Evolutionary conservation across 2,329 filamentous ascomycete species (phyloP).

Genomic region (Fusarium sp.): DNA sequence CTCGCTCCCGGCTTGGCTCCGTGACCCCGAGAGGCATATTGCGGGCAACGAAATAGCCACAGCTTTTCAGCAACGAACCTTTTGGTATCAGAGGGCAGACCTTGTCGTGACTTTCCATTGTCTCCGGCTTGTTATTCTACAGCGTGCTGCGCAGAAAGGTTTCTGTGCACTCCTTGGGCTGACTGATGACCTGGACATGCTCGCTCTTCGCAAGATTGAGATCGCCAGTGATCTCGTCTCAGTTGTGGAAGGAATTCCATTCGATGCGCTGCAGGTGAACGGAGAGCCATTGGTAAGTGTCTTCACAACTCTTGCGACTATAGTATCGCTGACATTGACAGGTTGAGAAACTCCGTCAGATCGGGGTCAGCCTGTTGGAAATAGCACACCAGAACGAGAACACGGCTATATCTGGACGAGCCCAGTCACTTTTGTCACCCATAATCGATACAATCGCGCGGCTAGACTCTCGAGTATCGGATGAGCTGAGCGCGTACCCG

Average conservation of each 20-base stretch:
- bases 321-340: neutral
- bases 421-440: neutral
- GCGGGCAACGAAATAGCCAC: neutral
- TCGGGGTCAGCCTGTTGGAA: slow-evolving; percentile 19
- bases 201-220: slow-evolving; percentile 20
- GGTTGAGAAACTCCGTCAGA: slow-evolving; percentile 32
- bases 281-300: slow-evolving; percentile 20
- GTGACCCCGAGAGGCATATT: slow-evolving; percentile 1
- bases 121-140: slow-evolving; percentile 10
- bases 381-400: slow-evolving; percentile 18
- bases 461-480: slow-evolving; percentile 22
- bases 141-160: neutral
- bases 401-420: slow-evolving; percentile 4
- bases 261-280: slow-evolving; percentile 20
- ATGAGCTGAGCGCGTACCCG: slow-evolving; percentile 16
- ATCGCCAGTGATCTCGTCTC: slow-evolving; percentile 12
- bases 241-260: slow-evolving; percentile 1
- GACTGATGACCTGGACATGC: slow-evolving; percentile 12
- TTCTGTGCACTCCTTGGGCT: slow-evolving; percentile 15
- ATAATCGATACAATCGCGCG: slow-evolving; percentile 19
- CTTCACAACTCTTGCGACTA: neutral
- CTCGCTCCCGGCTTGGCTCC: slow-evolving; percentile 12
- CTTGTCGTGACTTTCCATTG: slow-evolving; percentile 23
- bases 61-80: slow-evolving; percentile 1
- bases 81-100: slow-evolving; percentile 21